phyloP scores from a whole-genome alignment of 108 stramenopile species.

The Aurantiochytrium sp. region DNA sequence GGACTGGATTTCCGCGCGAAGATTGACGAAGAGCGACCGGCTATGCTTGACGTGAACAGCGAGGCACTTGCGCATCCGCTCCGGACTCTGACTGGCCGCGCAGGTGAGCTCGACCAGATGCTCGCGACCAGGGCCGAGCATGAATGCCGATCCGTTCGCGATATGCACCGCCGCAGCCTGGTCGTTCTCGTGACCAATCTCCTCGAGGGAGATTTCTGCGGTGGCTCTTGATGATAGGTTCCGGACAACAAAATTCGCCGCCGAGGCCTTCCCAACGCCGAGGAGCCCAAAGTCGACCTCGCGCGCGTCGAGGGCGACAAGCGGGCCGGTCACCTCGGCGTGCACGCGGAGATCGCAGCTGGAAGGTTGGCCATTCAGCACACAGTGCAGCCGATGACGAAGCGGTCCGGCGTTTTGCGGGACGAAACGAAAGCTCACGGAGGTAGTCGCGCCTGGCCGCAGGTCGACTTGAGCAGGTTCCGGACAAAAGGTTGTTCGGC shows the following conservation, averaged over 20 bases:
- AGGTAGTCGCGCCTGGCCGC: neutral
- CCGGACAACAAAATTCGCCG: neutral
- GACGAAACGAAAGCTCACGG: neutral
- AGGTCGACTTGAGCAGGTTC: too few species aligned
- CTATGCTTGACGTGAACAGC: neutral
- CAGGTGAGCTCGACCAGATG: neutral
- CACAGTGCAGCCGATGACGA: neutral
- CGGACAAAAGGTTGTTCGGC: too few species aligned
- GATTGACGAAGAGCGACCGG: neutral
- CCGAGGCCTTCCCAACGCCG: neutral
- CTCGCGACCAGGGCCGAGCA: neutral
- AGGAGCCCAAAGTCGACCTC: neutral
- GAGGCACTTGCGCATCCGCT: neutral
- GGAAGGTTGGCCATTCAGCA: neutral
- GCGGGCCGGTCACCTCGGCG: neutral
- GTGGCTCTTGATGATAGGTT: neutral
- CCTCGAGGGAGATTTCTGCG: neutral
- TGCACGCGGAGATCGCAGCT: neutral
- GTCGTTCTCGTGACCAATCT: neutral
- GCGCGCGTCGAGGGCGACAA: neutral
- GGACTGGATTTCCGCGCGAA: conserved; percentile 38
- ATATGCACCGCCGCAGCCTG: too few species aligned
- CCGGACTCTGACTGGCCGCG: neutral
- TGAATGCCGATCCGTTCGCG: neutral
- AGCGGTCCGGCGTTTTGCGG: neutral